These are phyloP conservation scores for Pontederia paniculata DNA, from an alignment of 176 grass and related monocot species.

Conservation along the genomic window DNA sequence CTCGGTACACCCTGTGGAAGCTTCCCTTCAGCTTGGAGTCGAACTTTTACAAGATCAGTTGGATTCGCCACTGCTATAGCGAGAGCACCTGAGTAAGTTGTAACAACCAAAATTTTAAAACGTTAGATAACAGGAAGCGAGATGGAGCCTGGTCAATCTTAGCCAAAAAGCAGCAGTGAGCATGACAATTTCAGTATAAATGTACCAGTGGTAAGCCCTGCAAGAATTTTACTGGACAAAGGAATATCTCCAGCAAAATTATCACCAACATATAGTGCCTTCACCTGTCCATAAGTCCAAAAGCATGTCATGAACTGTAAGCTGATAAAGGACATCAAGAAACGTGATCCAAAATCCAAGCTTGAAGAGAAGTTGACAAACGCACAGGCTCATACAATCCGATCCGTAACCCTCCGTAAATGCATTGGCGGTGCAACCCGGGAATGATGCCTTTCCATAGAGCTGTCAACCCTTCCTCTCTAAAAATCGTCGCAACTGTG, in stretches of 20 bases:
- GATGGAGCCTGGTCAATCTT: too few species aligned
- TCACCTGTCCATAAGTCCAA: slow-evolving; percentile 31
- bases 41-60: slow-evolving; percentile 91
- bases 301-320: neutral
- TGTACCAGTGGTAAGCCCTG: slow-evolving; percentile 66
- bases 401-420: slow-evolving; percentile 77
- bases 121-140: neutral
- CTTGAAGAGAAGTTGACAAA: slow-evolving; percentile 5
- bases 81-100: slow-evolving; percentile 42
- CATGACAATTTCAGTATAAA: neutral
- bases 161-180: neutral
- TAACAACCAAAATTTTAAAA: slow-evolving; percentile 7
- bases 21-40: slow-evolving; percentile 90
- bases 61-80: slow-evolving; percentile 76
- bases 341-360: neutral
- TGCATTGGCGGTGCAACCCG: slow-evolving; percentile 65
- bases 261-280: slow-evolving; percentile 42
- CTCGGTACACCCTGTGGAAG: slow-evolving; percentile 38
- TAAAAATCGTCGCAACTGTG: slow-evolving; percentile 43
- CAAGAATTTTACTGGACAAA: slow-evolving; percentile 64
- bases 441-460: slow-evolving; percentile 88
- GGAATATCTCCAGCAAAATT: slow-evolving; percentile 30
- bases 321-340: neutral
- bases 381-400: slow-evolving; percentile 79
- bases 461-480: slow-evolving; percentile 59